These are phyloP conservation scores for Chaetomium tenue DNA, from an alignment of 495 filamentous ascomycete genomes.

Conservation along the genomic window DNA sequence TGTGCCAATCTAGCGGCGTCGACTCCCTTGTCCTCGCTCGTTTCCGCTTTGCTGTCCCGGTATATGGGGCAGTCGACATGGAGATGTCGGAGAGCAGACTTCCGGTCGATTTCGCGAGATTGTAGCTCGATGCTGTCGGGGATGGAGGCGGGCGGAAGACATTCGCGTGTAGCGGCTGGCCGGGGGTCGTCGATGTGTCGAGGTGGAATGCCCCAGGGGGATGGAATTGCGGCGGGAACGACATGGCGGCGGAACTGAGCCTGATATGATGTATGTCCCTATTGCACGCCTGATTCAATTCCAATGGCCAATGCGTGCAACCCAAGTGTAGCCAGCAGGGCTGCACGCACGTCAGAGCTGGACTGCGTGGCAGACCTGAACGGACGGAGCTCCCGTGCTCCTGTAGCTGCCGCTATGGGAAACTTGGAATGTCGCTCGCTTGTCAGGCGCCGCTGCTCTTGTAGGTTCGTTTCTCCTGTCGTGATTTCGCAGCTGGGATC, in stretches of 20 bases:
- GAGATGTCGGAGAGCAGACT: constrained; percentile 48
- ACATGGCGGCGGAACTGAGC: constrained; percentile 34
- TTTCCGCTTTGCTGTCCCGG: constrained; percentile 44
- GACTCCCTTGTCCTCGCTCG: constrained; percentile 36
- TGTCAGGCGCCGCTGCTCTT: neutral
- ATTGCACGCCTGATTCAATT: neutral
- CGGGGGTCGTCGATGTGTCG: constrained; percentile 40
- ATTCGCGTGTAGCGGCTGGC: constrained; percentile 49
- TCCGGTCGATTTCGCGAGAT: constrained; percentile 54
- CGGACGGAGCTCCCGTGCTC: neutral
- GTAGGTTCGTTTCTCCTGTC: neutral
- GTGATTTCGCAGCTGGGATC: neutral
- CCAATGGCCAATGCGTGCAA: constrained; percentile 7
- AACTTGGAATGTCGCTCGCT: neutral
- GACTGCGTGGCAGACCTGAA: neutral
- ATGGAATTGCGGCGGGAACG: constrained; percentile 43
- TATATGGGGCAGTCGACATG: constrained; percentile 29
- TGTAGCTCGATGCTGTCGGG: constrained; percentile 60
- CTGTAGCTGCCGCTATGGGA: neutral
- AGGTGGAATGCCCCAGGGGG: constrained; percentile 54
- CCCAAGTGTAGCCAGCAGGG: neutral
- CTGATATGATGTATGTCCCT: neutral
- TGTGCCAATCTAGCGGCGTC: constrained; percentile 37
- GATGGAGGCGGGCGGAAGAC: constrained; percentile 70
- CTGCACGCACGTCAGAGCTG: neutral